Conservation (phyloP, 495 filamentous ascomycete genomes). For the Daldinia grandis region DNA sequence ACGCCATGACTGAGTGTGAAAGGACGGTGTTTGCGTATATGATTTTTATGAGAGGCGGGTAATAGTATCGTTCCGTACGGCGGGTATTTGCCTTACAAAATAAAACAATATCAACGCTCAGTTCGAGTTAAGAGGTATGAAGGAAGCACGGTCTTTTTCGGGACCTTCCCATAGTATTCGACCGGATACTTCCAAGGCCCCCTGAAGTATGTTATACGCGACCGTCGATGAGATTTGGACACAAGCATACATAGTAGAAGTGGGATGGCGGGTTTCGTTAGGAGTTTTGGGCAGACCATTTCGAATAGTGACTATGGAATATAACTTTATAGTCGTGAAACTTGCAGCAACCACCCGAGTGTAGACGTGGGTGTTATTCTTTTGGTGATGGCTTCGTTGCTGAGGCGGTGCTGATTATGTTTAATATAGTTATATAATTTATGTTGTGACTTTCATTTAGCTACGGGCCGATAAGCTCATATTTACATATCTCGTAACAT, state of each 20-base stretch:
- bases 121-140: not conserved
- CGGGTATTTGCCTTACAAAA: constrained; percentile 4
- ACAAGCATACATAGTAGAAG: too few relatives aligned
- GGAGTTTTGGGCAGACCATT: not conserved
- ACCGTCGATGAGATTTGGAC: too few relatives aligned
- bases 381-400: not conserved
- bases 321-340: constrained; percentile 11
- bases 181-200: not conserved
- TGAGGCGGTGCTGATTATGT: not conserved
- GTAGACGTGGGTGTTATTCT: not conserved
- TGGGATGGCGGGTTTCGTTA: not conserved
- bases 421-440: not conserved
- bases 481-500: not conserved
- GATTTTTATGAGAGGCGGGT: not conserved
- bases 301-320: constrained; percentile 14
- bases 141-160: constrained; percentile 1
- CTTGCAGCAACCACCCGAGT: not conserved
- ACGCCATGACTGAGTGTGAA: not conserved
- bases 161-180: constrained; percentile 9
- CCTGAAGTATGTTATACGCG: constrained; percentile 12
- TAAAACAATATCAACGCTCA: constrained; percentile 2
- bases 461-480: not conserved
- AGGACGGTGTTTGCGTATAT: not conserved
- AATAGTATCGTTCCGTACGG: constrained; percentile 5
- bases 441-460: not conserved